Conservation (phyloP, 371 early-diverging fungal genomes). For the Lichtheimia hyalospora region DNA sequence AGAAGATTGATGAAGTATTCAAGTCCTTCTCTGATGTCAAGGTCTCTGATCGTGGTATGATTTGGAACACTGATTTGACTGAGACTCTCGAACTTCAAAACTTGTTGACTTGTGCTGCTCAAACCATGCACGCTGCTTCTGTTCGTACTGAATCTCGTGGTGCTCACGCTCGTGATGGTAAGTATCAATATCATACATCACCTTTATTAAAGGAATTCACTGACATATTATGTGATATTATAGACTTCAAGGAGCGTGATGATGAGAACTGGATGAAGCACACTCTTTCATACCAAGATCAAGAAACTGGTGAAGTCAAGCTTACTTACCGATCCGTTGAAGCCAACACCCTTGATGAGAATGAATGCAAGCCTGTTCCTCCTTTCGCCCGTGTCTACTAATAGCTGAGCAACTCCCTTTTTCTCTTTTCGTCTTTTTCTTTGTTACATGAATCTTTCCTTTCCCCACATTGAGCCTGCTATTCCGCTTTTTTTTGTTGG, state of each 20-base stretch:
- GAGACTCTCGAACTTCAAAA: slow-evolving; percentile 97
- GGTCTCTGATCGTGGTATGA: slow-evolving; percentile 90
- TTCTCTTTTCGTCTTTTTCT: too few relatives aligned
- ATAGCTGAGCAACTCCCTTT: slow-evolving; percentile 3
- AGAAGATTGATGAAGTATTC: slow-evolving; percentile 85
- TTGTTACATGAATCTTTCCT: too few relatives aligned
- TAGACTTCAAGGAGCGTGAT: slow-evolving; percentile 67
- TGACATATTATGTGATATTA: background rate
- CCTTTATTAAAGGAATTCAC: background rate
- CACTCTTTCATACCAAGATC: slow-evolving; percentile 92
- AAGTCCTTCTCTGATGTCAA: slow-evolving; percentile 80
- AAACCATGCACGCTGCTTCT: slow-evolving; percentile 95
- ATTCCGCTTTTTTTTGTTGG: too few relatives aligned
- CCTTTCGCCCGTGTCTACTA: slow-evolving; percentile 95
- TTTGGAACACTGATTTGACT: slow-evolving; percentile 97
- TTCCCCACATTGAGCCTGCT: too few relatives aligned
- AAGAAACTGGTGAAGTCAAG: slow-evolving; percentile 74
- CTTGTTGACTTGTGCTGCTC: slow-evolving; percentile 93
- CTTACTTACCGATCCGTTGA: slow-evolving; percentile 86
- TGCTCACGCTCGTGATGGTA: slow-evolving; percentile 66
- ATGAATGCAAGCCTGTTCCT: slow-evolving; percentile 91
- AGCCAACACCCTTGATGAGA: slow-evolving; percentile 83
- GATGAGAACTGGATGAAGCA: slow-evolving; percentile 98
- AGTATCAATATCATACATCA: background rate
- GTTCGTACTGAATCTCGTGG: slow-evolving; percentile 98